Evolutionary conservation across 257 asterid genomes (phyloP).

Genomic region (Penstemon davidsonii): DNA sequence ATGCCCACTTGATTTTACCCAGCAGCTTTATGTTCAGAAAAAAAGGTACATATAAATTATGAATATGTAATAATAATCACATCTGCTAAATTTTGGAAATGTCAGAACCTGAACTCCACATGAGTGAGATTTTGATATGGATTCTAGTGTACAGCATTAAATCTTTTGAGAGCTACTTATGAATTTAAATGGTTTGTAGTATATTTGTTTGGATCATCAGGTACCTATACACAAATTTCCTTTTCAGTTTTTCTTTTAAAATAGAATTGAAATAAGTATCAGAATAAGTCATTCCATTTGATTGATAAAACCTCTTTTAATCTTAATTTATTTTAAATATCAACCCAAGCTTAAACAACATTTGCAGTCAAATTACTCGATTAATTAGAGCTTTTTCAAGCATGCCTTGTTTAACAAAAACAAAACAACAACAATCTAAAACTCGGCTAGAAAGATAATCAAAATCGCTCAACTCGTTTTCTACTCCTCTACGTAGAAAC

Average conservation of each 20-base stretch:
- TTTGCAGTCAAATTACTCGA: too few species aligned
- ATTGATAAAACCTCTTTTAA: too few species aligned
- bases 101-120: constrained; percentile 34
- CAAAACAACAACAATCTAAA: too few species aligned
- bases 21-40: constrained; percentile 26
- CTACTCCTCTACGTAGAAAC: too few species aligned
- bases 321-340: too few species aligned
- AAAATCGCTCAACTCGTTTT: too few species aligned
- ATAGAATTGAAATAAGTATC: neutral
- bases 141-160: neutral
- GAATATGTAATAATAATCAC: constrained; percentile 13
- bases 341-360: too few species aligned
- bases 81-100: constrained; percentile 7
- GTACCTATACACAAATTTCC: neutral
- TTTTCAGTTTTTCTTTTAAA: neutral
- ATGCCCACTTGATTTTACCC: constrained; percentile 32
- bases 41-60: too few species aligned
- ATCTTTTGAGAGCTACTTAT: neutral
- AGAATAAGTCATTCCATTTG: too few species aligned
- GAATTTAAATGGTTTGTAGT: neutral
- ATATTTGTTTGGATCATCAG: neutral
- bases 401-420: too few species aligned
- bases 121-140: neutral
- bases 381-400: too few species aligned
- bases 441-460: too few species aligned